A percentile compares a stretch with the other conserved stretches of the same genome.
These are phyloP conservation scores for Pleurotus cornucopiae DNA, from an alignment of 768 basidiomycete species.

Conservation along the genomic window DNA sequence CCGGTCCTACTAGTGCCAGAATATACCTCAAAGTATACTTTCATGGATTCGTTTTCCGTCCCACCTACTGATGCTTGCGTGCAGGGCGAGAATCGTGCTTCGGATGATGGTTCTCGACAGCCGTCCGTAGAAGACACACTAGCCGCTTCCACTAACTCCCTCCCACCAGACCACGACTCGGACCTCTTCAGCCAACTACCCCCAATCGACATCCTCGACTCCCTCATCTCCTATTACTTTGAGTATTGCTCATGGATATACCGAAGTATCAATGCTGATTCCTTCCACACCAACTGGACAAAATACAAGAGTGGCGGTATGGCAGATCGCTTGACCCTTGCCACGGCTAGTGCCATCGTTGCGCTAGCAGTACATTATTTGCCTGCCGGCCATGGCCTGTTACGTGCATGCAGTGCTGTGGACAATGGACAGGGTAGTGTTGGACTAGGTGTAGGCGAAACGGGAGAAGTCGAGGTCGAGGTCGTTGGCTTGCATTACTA, in stretches of 20 bases:
- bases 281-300: slow-evolving; percentile 65
- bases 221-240: slow-evolving; percentile 72
- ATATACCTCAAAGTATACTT: slow-evolving; percentile 59
- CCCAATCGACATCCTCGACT: slow-evolving; percentile 63
- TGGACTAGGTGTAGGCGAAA: no score
- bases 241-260: slow-evolving; percentile 89
- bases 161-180: slow-evolving; percentile 59
- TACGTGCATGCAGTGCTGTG: slow-evolving; percentile 35
- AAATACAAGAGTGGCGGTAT: slow-evolving; percentile 62
- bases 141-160: slow-evolving; percentile 22
- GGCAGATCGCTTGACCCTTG: slow-evolving; percentile 65
- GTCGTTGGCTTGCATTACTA: slow-evolving; percentile 66
- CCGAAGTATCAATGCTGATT: slow-evolving; percentile 64
- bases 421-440: slow-evolving; percentile 24
- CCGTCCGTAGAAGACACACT: slow-evolving; percentile 33
- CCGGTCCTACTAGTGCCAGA: slow-evolving; percentile 75
- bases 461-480: slow-evolving; percentile 28
- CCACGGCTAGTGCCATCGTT: slow-evolving; percentile 73
- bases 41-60: slow-evolving; percentile 5
- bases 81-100: slow-evolving; percentile 35
- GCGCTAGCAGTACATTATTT: slow-evolving; percentile 72
- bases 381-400: slow-evolving; percentile 57
- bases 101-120: slow-evolving; percentile 53
- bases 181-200: slow-evolving; percentile 70
- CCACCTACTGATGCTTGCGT: background rate